These are phyloP conservation scores for Colletotrichum sp. DNA, from an alignment of 2,329 filamentous ascomycete genomes.

Conservation along the genomic window DNA sequence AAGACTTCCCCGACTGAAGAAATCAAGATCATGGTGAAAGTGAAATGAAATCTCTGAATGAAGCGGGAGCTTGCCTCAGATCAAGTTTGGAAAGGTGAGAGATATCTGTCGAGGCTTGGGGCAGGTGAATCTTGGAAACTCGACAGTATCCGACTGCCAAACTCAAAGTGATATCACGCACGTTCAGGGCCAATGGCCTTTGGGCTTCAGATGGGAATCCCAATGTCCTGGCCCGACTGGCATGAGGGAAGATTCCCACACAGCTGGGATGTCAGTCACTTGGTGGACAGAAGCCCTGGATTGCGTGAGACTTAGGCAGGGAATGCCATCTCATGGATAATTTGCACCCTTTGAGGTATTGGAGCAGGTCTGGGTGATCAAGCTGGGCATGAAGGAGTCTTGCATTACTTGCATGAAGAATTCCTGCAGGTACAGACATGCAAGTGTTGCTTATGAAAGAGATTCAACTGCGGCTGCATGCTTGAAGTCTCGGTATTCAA, in stretches of 20 bases:
- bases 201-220: background rate
- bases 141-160: background rate
- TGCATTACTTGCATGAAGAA: background rate
- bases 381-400: background rate
- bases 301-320: rapidly evolving
- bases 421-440: rapidly evolving
- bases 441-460: background rate
- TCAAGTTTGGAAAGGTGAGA: background rate
- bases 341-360: background rate
- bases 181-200: background rate
- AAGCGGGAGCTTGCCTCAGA: background rate
- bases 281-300: background rate
- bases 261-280: background rate
- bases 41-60: background rate
- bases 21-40: background rate
- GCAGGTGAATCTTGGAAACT: background rate
- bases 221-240: background rate
- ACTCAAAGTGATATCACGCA: background rate
- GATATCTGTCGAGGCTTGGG: background rate
- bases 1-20: background rate
- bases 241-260: background rate
- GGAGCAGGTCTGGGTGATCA: background rate
- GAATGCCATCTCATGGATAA: rapidly evolving
- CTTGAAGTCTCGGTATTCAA: rapidly evolving
- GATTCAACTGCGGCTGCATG: background rate